phyloP scores from a whole-genome alignment of 1,284 basidiomycete species.

The Puccinia horiana region DNA sequence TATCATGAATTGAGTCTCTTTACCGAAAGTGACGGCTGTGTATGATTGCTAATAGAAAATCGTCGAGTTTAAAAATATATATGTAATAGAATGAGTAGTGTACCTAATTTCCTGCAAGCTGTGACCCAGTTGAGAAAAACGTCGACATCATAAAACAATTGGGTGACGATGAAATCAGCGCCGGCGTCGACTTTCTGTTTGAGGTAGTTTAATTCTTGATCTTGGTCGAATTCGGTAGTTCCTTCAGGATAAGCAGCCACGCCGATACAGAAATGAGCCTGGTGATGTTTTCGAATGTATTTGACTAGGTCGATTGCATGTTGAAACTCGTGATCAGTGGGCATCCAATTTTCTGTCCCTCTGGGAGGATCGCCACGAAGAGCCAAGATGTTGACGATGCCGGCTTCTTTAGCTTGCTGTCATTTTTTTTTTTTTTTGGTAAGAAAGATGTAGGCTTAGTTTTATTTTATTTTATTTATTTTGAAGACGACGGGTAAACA shows the following conservation, averaged over 20 bases:
- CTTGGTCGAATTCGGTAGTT: conserved; percentile 60
- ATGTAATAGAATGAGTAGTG: conserved; percentile 64
- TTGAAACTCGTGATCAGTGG: conserved; percentile 79
- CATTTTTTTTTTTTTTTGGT: background rate
- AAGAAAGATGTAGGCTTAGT: background rate
- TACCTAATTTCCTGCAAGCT: conserved; percentile 50
- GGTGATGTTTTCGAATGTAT: conserved; percentile 85
- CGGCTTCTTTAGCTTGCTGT: conserved; percentile 75
- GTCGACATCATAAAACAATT: conserved; percentile 93
- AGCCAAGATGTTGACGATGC: conserved; percentile 87
- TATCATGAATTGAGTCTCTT: conserved; percentile 47
- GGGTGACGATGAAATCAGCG: conserved; percentile 92
- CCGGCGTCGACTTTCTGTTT: conserved; percentile 92
- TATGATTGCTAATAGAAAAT: too few relatives aligned
- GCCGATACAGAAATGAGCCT: conserved; percentile 84
- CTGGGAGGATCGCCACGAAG: conserved; percentile 91
- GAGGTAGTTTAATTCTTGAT: conserved; percentile 71
- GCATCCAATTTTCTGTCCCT: conserved; percentile 87
- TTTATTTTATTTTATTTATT: conserved; percentile 12
- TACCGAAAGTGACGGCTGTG: too few relatives aligned
- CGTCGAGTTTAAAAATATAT: background rate
- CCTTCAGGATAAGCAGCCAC: conserved; percentile 69
- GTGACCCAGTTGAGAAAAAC: conserved; percentile 54
- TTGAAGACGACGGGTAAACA: conserved; percentile 1
- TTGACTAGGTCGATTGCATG: conserved; percentile 85